Percentiles rank a stretch among this genome's conserved stretches.
phyloP scores from a whole-genome alignment of 2,329 filamentous ascomycete species.

The Fusarium verticillioides region DNA sequence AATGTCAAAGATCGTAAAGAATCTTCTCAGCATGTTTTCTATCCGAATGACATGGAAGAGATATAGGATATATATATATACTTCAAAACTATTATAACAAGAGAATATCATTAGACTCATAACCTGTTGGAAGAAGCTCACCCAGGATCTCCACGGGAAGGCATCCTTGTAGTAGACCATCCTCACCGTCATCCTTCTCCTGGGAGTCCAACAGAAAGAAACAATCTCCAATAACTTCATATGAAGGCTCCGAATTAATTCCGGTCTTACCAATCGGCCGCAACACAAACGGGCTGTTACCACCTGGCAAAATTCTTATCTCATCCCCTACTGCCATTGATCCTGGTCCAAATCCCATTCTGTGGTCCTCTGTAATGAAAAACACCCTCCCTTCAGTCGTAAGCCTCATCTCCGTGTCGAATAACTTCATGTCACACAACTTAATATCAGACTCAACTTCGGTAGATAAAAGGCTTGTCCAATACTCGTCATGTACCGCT shows the following conservation, averaged over 20 bases:
- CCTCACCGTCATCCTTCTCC: not conserved
- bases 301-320: not conserved
- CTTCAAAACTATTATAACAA: fast-evolving
- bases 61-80: not conserved
- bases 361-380: not conserved
- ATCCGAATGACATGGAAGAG: not conserved
- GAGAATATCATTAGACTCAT: not conserved
- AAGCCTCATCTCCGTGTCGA: not conserved
- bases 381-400: not conserved
- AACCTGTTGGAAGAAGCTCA: not conserved
- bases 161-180: not conserved
- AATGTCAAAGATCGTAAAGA: fast-evolving
- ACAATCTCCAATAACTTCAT: not conserved
- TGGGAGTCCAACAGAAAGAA: not conserved
- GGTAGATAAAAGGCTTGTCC: too few species aligned
- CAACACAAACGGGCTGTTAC: not conserved
- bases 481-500: too few species aligned
- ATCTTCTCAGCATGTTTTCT: not conserved
- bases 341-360: not conserved
- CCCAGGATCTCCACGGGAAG: not conserved
- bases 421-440: not conserved
- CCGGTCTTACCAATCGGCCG: not conserved
- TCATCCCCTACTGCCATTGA: not conserved
- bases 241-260: not conserved
- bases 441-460: not conserved